Evolutionary conservation across 805 yeast genomes (phyloP).

Genomic region (Zygosaccharomyces pseudorouxii): DNA sequence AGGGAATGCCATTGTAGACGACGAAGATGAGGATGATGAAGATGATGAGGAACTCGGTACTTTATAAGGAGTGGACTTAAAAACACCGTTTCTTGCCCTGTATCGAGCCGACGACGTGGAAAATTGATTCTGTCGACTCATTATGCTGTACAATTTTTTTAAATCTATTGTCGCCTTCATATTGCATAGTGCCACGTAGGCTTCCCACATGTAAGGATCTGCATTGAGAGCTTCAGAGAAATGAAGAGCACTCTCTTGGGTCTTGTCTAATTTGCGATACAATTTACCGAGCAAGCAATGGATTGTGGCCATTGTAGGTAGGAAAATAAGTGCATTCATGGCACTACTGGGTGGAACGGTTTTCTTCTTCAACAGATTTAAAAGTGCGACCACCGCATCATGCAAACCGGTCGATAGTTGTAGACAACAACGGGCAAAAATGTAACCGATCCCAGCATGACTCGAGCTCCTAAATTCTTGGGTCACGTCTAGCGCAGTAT

Average conservation of each 20-base stretch:
- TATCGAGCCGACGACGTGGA: slow-evolving; percentile 10
- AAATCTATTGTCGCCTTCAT: slow-evolving; percentile 63
- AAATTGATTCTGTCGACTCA: slow-evolving; percentile 11
- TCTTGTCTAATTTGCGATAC: slow-evolving; percentile 53
- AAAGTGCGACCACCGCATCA: slow-evolving; percentile 13
- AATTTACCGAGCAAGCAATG: slow-evolving; percentile 68
- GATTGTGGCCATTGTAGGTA: slow-evolving; percentile 70
- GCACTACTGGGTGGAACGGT: slow-evolving; percentile 7
- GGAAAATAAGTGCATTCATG: slow-evolving; percentile 12
- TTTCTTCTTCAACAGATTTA: slow-evolving; percentile 8
- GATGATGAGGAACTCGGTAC: slow-evolving; percentile 10
- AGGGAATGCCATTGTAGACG: slow-evolving; percentile 6
- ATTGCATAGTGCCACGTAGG: slow-evolving; percentile 68
- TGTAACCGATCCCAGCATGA: slow-evolving; percentile 71
- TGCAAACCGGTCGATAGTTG: slow-evolving; percentile 17
- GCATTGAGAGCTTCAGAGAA: slow-evolving; percentile 64
- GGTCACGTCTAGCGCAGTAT: slow-evolving; percentile 52
- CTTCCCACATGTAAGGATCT: slow-evolving; percentile 84
- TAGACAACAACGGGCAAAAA: slow-evolving; percentile 61
- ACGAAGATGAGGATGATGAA: slow-evolving; percentile 11
- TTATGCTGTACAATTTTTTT: slow-evolving; percentile 16
- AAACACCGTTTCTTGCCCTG: slow-evolving; percentile 11
- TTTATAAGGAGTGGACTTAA: slow-evolving; percentile 18
- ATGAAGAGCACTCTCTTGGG: slow-evolving; percentile 58
- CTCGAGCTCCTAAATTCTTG: slow-evolving; percentile 34